phyloP scores from a whole-genome alignment of 345 rosid species.

The Salix exigua region DNA sequence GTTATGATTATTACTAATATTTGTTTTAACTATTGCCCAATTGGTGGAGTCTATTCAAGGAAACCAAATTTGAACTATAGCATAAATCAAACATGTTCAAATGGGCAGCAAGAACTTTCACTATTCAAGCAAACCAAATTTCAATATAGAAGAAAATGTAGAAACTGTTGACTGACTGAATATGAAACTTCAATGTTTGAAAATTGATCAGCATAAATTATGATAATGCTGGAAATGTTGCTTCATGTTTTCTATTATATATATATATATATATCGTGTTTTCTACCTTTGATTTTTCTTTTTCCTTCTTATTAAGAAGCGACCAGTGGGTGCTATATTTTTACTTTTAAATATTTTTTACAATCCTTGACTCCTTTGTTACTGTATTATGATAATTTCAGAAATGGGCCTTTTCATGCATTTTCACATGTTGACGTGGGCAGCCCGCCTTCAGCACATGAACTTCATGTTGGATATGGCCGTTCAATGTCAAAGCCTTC shows the following conservation, averaged over 20 bases:
- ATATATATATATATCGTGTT: neutral
- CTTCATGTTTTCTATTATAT: neutral
- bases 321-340: neutral
- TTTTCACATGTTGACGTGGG: conserved; percentile 61
- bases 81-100: neutral
- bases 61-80: too few species aligned
- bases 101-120: neutral
- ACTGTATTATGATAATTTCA: conserved; percentile 26
- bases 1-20: neutral
- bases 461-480: conserved; percentile 53
- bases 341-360: neutral
- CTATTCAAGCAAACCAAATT: neutral
- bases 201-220: neutral
- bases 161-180: neutral
- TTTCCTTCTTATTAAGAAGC: neutral
- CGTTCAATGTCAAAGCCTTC: conserved; percentile 57
- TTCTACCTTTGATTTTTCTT: neutral
- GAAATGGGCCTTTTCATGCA: conserved; percentile 57
- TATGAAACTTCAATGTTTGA: neutral
- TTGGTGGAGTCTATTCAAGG: neutral
- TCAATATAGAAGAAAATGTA: neutral
- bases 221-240: neutral
- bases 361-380: conserved; percentile 1
- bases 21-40: neutral
- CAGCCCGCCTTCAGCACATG: conserved; percentile 65